Evolutionary conservation across 179 eudicot species (phyloP).

Genomic region (Drosera spatulata): DNA sequence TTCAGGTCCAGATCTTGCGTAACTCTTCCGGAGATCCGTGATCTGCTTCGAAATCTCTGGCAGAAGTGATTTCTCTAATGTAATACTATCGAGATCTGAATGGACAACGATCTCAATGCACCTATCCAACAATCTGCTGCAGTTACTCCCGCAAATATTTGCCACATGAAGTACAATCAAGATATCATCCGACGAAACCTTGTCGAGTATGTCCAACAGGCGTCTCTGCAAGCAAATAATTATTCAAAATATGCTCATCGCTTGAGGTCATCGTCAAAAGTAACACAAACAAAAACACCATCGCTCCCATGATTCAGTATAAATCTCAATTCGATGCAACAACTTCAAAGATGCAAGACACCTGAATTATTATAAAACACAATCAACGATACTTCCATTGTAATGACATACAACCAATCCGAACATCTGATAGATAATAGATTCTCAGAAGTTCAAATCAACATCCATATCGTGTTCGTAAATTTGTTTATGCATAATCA

Average conservation of each 20-base stretch:
- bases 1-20: conserved; percentile 39
- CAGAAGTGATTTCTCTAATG: conserved; percentile 62
- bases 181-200: conserved; percentile 59
- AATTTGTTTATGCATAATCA: too few species aligned
- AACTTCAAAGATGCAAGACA: too few species aligned
- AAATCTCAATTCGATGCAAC: too few species aligned
- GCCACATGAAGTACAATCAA: conserved; percentile 56
- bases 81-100: conserved; percentile 56
- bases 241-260: neutral
- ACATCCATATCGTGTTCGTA: too few species aligned
- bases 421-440: too few species aligned
- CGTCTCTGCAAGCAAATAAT: conserved; percentile 33
- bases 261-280: neutral
- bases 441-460: too few species aligned
- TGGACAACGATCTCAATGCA: conserved; percentile 45
- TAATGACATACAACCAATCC: too few species aligned
- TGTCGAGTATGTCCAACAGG: conserved; percentile 61
- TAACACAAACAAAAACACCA: neutral
- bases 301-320: too few species aligned
- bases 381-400: too few species aligned
- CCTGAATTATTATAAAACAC: too few species aligned
- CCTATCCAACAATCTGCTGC: conserved; percentile 44
- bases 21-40: conserved; percentile 37
- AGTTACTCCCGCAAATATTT: conserved; percentile 43
- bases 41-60: conserved; percentile 45